Percentiles rank a stretch among this genome's conserved stretches.
Conservation (phyloP, 2,329 filamentous ascomycete genomes). For the Raffaelea ambrosiae region DNA sequence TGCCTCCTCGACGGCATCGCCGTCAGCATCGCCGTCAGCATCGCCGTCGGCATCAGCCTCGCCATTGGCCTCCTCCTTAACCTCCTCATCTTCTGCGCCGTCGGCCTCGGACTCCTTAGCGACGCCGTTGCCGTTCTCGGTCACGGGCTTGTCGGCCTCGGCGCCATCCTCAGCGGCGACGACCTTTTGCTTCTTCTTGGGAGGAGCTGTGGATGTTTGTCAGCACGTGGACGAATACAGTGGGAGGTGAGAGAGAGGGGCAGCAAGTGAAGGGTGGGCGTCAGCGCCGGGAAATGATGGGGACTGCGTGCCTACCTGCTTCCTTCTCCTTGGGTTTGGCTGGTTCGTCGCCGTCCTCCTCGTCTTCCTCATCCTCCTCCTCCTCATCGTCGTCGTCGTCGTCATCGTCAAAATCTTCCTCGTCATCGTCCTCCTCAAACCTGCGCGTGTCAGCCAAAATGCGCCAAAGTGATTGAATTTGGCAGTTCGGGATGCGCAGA, state of each 20-base stretch:
- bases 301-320: background rate
- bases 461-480: too few species aligned
- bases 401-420: slow-evolving; percentile 17
- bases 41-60: slow-evolving; percentile 21
- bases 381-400: slow-evolving; percentile 28
- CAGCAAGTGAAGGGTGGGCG: background rate
- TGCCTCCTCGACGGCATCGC: slow-evolving; percentile 5
- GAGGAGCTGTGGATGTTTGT: slow-evolving; percentile 25
- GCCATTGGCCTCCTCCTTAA: slow-evolving; percentile 23
- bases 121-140: slow-evolving; percentile 14
- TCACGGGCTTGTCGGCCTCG: slow-evolving; percentile 14
- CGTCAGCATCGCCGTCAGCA: slow-evolving; percentile 8
- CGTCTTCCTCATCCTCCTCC: slow-evolving; percentile 27
- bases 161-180: slow-evolving; percentile 21
- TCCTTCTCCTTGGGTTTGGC: slow-evolving; percentile 3
- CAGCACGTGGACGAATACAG: slow-evolving; percentile 5
- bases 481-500: too few species aligned
- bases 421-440: slow-evolving; percentile 19
- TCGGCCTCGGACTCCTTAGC: slow-evolving; percentile 15
- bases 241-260: too few species aligned
- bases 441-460: background rate
- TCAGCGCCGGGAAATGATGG: too few species aligned
- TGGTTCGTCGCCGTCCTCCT: background rate
- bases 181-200: slow-evolving; percentile 45
- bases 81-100: slow-evolving; percentile 17